Percentiles rank a stretch among this genome's conserved stretches.
Evolutionary conservation across 345 rosid genomes (phyloP).

Genomic region (Linum trigynum): DNA sequence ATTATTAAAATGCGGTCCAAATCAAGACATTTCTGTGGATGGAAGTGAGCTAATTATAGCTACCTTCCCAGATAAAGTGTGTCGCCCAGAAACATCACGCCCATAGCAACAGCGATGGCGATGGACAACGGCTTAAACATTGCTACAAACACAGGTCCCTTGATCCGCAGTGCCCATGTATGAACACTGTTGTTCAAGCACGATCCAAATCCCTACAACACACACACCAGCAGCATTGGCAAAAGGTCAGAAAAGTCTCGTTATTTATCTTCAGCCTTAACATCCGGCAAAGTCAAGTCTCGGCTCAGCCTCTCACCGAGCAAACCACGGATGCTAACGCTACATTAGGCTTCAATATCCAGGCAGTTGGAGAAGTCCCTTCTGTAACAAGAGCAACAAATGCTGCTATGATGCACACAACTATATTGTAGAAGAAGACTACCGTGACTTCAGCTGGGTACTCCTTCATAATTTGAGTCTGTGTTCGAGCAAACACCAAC

Average conservation of each 20-base stretch:
- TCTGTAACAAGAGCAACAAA: not conserved
- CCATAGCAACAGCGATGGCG: slow-evolving; percentile 26
- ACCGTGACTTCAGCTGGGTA: not conserved
- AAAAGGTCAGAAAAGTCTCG: not conserved
- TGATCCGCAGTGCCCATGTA: slow-evolving; percentile 17
- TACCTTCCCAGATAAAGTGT: slow-evolving; percentile 28
- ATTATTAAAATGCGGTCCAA: too few relatives aligned
- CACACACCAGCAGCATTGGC: not conserved
- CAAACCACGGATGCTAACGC: not conserved
- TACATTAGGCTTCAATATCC: not conserved
- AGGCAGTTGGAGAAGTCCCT: not conserved
- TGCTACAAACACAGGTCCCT: slow-evolving; percentile 25
- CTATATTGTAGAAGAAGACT: not conserved
- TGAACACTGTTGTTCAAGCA: slow-evolving; percentile 13
- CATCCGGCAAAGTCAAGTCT: too few relatives aligned
- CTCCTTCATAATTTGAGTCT: not conserved
- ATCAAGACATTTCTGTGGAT: not conserved
- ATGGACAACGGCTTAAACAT: slow-evolving; percentile 29
- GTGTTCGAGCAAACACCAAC: not conserved
- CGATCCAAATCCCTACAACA: slow-evolving; percentile 14
- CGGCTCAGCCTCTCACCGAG: not conserved
- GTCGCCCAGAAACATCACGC: slow-evolving; percentile 22
- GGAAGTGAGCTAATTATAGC: not conserved
- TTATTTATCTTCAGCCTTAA: not conserved
- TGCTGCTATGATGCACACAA: not conserved